Conservation (phyloP, 352 stramenopile species). For the Phytophthora boehmeriae region DNA sequence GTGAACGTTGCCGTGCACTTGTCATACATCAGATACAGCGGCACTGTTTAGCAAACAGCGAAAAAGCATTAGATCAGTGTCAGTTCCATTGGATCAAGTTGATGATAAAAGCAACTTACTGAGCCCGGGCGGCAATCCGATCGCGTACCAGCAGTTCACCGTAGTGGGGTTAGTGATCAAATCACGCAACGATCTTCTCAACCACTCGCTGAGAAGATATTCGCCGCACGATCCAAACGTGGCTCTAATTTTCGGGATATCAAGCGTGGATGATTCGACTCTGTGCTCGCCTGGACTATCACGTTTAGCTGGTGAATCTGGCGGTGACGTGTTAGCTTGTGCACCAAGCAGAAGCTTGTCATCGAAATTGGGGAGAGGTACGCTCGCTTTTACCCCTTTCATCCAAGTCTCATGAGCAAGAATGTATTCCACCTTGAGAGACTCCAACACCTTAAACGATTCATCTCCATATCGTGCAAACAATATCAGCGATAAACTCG, state of each 20-base stretch:
- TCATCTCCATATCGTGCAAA: constrained; percentile 42
- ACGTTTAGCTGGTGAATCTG: constrained; percentile 7
- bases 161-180: constrained; percentile 9
- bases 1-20: constrained; percentile 10
- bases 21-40: constrained; percentile 24
- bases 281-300: neutral
- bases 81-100: neutral
- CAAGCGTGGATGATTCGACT: neutral
- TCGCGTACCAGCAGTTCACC: constrained; percentile 16
- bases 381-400: neutral
- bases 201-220: constrained; percentile 31
- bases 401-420: constrained; percentile 3
- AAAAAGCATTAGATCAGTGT: constrained; percentile 3
- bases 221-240: constrained; percentile 27
- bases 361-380: neutral
- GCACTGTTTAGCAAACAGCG: constrained; percentile 3
- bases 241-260: constrained; percentile 5
- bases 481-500: constrained; percentile 36
- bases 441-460: constrained; percentile 25
- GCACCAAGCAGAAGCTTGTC: neutral
- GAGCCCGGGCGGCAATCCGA: constrained; percentile 17
- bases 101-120: constrained; percentile 3
- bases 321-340: constrained; percentile 4
- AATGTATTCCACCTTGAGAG: constrained; percentile 23
- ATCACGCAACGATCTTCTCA: constrained; percentile 18